phyloP scores from a whole-genome alignment of 176 grass and related monocot species.

The Pontederia paniculata region DNA sequence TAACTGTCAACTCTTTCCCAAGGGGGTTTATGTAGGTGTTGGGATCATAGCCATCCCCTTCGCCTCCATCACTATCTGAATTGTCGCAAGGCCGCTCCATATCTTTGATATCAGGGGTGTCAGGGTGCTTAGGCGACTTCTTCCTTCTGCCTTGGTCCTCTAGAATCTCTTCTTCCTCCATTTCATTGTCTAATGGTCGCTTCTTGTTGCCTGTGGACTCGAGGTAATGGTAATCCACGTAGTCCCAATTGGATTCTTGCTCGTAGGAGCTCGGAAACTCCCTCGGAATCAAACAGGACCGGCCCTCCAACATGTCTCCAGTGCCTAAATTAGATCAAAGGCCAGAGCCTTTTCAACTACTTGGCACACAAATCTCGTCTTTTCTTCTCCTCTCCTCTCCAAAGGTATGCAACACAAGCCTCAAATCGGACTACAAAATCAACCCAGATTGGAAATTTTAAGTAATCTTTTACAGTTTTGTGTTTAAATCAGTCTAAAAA shows the following conservation, averaged over 20 bases:
- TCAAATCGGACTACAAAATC: neutral
- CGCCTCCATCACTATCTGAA: neutral
- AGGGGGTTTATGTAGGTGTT: neutral
- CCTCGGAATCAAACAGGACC: neutral
- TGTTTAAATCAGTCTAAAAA: neutral
- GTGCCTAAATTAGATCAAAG: neutral
- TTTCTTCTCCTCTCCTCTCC: neutral
- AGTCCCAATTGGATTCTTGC: constrained; percentile 8
- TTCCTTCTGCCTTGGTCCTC: neutral
- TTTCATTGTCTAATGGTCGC: neutral
- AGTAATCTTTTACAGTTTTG: neutral
- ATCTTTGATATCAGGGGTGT: neutral
- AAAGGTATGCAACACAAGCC: neutral
- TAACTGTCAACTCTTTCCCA: neutral
- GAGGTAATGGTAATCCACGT: neutral
- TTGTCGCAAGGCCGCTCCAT: neutral
- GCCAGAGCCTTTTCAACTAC: neutral
- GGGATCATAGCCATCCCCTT: neutral
- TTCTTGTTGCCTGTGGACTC: constrained; percentile 2
- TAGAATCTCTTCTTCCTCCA: neutral
- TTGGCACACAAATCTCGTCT: neutral
- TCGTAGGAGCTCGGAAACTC: constrained; percentile 1
- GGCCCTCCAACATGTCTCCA: constrained; percentile 6
- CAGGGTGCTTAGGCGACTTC: neutral
- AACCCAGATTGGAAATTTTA: neutral